Percentiles rank a stretch among this genome's conserved stretches.
Conservation (phyloP, 352 stramenopile genomes). For the Thalassiosira hispida region DNA sequence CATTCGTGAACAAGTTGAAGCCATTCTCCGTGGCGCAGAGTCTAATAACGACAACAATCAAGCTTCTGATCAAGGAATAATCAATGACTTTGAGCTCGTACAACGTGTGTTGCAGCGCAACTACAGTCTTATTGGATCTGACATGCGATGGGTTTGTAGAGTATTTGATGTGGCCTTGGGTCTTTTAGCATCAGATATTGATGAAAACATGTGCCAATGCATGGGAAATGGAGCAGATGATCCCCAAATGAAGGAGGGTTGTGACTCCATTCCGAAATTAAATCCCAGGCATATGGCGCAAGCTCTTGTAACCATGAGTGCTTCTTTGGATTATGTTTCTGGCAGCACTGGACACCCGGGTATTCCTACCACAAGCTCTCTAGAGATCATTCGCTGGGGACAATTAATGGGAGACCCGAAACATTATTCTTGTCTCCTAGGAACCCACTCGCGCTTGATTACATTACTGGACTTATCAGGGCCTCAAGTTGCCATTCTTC, state of each 20-base stretch:
- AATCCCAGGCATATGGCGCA: conserved; percentile 44
- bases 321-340: conserved; percentile 44
- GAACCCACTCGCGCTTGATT: conserved; percentile 64
- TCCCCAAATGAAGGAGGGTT: neutral
- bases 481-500: conserved; percentile 69
- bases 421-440: conserved; percentile 45
- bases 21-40: conserved; percentile 35
- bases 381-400: conserved; percentile 44
- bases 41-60: conserved; percentile 22
- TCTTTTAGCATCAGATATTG: conserved; percentile 48
- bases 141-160: conserved; percentile 78
- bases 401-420: conserved; percentile 43
- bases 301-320: conserved; percentile 41
- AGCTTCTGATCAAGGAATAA: no score
- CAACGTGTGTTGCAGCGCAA: conserved; percentile 60
- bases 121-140: conserved; percentile 53
- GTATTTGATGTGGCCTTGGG: conserved; percentile 62
- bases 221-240: neutral
- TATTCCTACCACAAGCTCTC: conserved; percentile 26
- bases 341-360: conserved; percentile 15
- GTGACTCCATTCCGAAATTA: conserved; percentile 22
- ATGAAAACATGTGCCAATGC: conserved; percentile 26
- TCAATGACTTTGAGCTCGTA: conserved; percentile 47
- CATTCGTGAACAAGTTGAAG: conserved; percentile 46
- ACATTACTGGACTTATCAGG: conserved; percentile 75